These are phyloP conservation scores for Trichoderma aggressivum DNA, from an alignment of 2,329 filamentous ascomycete genomes.

Conservation along the genomic window DNA sequence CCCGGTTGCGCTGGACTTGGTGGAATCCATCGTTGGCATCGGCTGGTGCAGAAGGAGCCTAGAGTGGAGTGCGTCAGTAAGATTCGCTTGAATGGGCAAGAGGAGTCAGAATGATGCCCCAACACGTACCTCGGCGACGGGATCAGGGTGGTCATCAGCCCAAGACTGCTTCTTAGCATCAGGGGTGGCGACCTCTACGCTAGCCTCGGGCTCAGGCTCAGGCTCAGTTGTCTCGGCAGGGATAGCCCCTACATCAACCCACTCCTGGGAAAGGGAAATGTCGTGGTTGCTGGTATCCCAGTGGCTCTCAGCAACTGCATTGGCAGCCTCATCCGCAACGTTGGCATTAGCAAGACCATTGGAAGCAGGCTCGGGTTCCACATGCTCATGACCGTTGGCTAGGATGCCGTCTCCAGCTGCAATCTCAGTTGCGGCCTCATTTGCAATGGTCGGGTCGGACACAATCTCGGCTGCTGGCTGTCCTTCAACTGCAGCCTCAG, in stretches of 20 bases:
- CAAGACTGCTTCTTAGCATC: conserved; percentile 63
- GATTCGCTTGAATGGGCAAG: background rate
- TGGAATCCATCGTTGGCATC: conserved; percentile 66
- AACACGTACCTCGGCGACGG: conserved; percentile 41
- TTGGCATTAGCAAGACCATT: conserved; percentile 48
- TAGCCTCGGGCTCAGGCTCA: conserved; percentile 48
- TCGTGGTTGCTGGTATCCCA: conserved; percentile 55
- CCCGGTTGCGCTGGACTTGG: conserved; percentile 62
- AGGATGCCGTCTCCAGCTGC: conserved; percentile 44
- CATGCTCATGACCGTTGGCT: conserved; percentile 42
- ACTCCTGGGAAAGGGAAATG: conserved; percentile 57
- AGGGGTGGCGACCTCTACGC: conserved; percentile 34
- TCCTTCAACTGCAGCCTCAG: conserved; percentile 34
- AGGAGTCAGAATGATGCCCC: background rate
- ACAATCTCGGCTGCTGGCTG: conserved; percentile 34
- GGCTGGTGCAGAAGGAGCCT: conserved; percentile 37
- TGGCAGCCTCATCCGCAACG: conserved; percentile 52
- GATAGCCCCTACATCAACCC: conserved; percentile 62
- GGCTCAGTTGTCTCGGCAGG: conserved; percentile 72
- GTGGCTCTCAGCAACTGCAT: conserved; percentile 61
- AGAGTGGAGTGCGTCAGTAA: conserved; percentile 6
- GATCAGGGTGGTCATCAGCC: conserved; percentile 74
- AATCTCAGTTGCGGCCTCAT: conserved; percentile 67
- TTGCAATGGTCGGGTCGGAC: conserved; percentile 64
- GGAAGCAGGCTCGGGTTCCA: conserved; percentile 34